phyloP scores from a whole-genome alignment of 306 rosid genomes.

The Carpinus viminea region DNA sequence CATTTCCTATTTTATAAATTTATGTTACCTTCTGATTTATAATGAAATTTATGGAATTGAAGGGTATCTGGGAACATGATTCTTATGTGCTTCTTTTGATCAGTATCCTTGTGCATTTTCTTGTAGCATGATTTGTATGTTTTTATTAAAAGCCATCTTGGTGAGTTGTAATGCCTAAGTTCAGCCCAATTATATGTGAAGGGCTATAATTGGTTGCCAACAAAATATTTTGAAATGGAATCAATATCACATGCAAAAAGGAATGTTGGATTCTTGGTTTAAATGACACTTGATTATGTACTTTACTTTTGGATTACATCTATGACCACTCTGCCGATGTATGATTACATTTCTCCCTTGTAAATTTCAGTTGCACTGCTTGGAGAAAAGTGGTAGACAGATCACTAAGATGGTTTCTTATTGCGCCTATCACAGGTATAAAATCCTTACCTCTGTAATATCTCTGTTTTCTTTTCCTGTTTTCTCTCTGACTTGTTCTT shows the following conservation, averaged over 20 bases:
- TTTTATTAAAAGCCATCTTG: background rate
- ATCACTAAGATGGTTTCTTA: slow-evolving; percentile 92
- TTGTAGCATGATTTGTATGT: background rate
- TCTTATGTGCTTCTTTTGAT: background rate
- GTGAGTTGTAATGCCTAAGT: background rate
- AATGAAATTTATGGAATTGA: background rate
- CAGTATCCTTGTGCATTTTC: background rate
- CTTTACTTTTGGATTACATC: slow-evolving; percentile 17
- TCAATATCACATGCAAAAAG: background rate
- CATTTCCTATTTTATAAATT: background rate
- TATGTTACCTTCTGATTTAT: background rate
- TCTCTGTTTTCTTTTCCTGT: background rate
- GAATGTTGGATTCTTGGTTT: background rate
- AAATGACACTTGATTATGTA: slow-evolving; percentile 19
- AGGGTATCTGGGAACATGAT: background rate
- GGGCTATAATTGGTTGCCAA: background rate
- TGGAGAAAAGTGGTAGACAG: slow-evolving; percentile 90
- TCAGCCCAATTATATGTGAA: background rate
- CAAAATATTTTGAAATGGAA: background rate
- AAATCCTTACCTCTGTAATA: slow-evolving; percentile 27
- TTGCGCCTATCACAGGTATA: slow-evolving; percentile 97
- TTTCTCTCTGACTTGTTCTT: slow-evolving; percentile 7
- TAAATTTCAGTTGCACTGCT: slow-evolving; percentile 82
- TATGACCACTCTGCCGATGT: slow-evolving; percentile 14
- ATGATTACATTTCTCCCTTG: slow-evolving; percentile 27